Percentiles rank a stretch among this genome's conserved stretches.
Evolutionary conservation across 2,329 filamentous ascomycete genomes (phyloP).

Genomic region (Ophiostoma sp.): DNA sequence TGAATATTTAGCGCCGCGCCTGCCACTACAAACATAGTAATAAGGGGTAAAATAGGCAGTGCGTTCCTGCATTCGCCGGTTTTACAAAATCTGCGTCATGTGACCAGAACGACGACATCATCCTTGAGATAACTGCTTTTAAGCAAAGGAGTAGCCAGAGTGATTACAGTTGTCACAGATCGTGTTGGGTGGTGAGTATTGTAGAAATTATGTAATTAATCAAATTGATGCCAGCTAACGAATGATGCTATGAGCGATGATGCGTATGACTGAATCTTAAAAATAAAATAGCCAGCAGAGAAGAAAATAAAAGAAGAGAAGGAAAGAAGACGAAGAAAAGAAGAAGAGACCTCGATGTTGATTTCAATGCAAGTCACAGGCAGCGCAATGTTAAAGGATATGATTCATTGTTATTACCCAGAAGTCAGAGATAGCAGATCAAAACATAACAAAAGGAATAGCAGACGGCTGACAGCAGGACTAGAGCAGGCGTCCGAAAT

Average conservation of each 20-base stretch:
- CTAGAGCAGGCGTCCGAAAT: background rate
- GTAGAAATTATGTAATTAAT: background rate
- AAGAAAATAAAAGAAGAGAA: background rate
- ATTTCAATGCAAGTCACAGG: background rate
- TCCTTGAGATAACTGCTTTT: conserved; percentile 8
- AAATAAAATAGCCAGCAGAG: background rate
- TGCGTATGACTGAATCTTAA: background rate
- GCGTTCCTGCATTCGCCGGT: background rate
- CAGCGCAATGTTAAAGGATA: conserved; percentile 7
- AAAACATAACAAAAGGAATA: background rate
- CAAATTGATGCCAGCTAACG: background rate
- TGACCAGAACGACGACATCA: conserved; percentile 12
- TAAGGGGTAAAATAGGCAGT: conserved; percentile 11
- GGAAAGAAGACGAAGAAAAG: background rate
- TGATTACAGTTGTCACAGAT: background rate
- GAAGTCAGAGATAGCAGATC: background rate
- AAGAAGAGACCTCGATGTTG: background rate
- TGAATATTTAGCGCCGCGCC: conserved; percentile 1
- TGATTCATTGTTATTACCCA: conserved; percentile 6
- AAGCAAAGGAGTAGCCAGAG: background rate
- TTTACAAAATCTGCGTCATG: background rate
- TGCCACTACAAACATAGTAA: background rate
- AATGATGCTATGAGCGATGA: background rate
- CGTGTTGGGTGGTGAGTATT: no score
- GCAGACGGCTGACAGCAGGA: background rate